A percentile compares a stretch with the other conserved stretches of the same genome.
These are phyloP conservation scores for Asparagopsis taxiformis DNA, from an alignment of 31 red algal species.

Conservation along the genomic window DNA sequence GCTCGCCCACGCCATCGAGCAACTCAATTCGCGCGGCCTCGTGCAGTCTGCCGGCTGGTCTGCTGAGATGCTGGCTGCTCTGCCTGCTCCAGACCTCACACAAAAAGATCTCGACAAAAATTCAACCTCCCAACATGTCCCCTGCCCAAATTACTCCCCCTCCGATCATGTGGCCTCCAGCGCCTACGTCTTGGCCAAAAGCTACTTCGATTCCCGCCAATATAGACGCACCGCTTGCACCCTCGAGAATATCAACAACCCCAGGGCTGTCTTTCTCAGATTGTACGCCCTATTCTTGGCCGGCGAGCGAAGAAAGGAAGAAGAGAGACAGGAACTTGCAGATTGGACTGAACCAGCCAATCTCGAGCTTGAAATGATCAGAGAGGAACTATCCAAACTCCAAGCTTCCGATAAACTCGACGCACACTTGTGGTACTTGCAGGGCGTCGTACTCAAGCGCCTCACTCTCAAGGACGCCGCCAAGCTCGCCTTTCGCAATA, in stretches of 20 bases:
- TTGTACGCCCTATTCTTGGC: conserved; percentile 73
- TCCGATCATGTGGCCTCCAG: not conserved
- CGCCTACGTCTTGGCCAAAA: conserved; percentile 25
- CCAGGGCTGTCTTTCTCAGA: conserved; percentile 38
- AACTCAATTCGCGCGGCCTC: conserved; percentile 44
- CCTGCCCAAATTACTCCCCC: not conserved
- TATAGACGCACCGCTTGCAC: conserved; percentile 41
- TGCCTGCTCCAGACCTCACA: not conserved
- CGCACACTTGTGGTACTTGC: conserved; percentile 56
- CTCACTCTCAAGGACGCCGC: conserved; percentile 36
- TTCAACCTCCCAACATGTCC: not conserved
- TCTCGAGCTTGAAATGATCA: conserved; percentile 23
- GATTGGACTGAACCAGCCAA: conserved; percentile 37
- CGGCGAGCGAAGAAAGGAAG: conserved; percentile 85
- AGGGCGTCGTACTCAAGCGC: conserved; percentile 45
- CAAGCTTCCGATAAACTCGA: conserved; percentile 24
- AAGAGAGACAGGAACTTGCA: conserved; percentile 56
- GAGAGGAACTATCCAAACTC: conserved; percentile 18
- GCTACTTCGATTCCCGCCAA: conserved; percentile 56
- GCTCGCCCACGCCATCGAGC: conserved; percentile 35
- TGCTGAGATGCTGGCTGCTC: conserved; percentile 29
- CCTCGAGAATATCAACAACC: conserved; percentile 18
- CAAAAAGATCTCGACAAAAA: not conserved
- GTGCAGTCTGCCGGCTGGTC: conserved; percentile 46
- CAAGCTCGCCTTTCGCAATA: conserved; percentile 31